Evolutionary conservation across 2,329 filamentous ascomycete genomes (phyloP), one percentile per base, ranked within the genome.

Genomic region (Davidsoniella neocaledoniae): DNA sequence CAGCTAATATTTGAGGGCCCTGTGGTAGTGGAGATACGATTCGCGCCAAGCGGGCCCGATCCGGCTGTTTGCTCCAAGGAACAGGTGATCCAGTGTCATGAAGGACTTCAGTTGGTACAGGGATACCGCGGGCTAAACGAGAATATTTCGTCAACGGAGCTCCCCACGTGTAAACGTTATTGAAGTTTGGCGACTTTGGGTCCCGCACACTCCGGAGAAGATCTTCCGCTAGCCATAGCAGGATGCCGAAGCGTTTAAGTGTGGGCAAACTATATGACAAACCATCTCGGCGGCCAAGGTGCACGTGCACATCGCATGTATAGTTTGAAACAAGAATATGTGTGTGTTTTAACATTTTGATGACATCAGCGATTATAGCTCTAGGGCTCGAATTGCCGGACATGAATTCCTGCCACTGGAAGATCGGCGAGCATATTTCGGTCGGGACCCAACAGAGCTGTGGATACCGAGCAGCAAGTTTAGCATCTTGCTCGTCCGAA

Each of bases 281-380:
- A 12, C 60, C 62, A 25, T 67, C 64, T 17, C 53, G 47, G 0
- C 63, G 60, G 2, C 65, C 65, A 7, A 66, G 50, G 51, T 68
- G 65, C 3, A 67, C 59, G 52, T 68, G 65, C 2, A 65, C 57
- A 51, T 66, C 64, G 52, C 64, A 66, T 3, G 60, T 63, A 53
- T 63, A 58, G 55, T 67, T 66, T 33, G 61, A 58, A 10, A 57
- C 56, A n/a, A 64, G 23, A 17, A 26, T 23, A 43, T 53, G 38
- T 23, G 23, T 43, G 19, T 33, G 10, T 19, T 16, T 49, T 16
- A 49, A 25, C 14, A 12, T 26, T 9, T 43, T 14, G 25, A 49
- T 43, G 9, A 43, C 43, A 9, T 16, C 29, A 5, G 26, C 8
- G 9, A 46, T 29, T 8, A 16, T 10, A 37, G 43, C 26, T 26